These are phyloP conservation scores for Lactarius sp. DNA, from an alignment of 768 basidiomycete genomes.

Conservation along the genomic window DNA sequence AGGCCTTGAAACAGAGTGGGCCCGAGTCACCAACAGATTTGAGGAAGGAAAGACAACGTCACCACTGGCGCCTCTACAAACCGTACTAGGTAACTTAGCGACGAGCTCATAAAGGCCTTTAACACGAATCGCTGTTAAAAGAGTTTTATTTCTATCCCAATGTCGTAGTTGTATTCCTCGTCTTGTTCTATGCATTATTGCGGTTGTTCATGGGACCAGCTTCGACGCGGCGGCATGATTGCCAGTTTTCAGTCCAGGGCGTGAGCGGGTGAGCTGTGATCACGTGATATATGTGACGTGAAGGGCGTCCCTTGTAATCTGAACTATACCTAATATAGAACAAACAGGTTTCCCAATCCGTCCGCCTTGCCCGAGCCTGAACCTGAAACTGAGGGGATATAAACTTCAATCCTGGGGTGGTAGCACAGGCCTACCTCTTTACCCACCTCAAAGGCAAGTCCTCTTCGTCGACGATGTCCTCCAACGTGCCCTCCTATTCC, in stretches of 20 bases:
- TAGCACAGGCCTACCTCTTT: not conserved
- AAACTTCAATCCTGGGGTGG: not conserved
- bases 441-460: not conserved
- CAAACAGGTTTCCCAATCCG: slow-evolving; percentile 18
- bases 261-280: not conserved
- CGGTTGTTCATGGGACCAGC: no score
- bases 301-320: not conserved
- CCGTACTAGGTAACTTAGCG: slow-evolving; percentile 5
- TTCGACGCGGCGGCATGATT: no score
- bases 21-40: not conserved
- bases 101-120: not conserved
- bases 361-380: not conserved
- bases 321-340: slow-evolving; percentile 20
- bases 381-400: slow-evolving; percentile 1
- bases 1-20: not conserved
- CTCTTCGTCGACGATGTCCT: not conserved
- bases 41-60: not conserved
- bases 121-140: not conserved
- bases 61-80: not conserved
- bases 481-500: slow-evolving; percentile 1
- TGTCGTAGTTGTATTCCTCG: not conserved
- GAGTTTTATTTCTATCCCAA: no score
- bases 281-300: not conserved
- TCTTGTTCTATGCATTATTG: not conserved
- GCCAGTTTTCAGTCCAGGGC: no score